phyloP scores from a whole-genome alignment of 192 early-diverging fungal genomes.

The Backusella mclennaniae region DNA sequence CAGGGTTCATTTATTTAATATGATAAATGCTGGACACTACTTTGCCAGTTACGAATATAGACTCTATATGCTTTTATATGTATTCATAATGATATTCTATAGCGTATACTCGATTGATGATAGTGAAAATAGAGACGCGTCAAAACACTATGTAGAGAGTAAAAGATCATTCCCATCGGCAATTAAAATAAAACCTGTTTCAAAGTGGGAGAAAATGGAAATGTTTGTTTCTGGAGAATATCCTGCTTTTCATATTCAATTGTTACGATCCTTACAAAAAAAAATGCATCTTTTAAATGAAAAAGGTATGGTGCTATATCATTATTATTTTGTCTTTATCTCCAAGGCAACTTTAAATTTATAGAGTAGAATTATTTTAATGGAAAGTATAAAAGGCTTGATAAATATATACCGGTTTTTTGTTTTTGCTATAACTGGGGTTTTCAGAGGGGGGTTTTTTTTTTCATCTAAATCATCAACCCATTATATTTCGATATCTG shows the following conservation, averaged over 20 bases:
- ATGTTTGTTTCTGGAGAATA: background rate
- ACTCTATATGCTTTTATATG: background rate
- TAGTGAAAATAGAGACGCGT: background rate
- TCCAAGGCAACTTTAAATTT: no score
- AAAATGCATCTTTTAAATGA: no score
- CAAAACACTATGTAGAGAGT: background rate
- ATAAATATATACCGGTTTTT: no score
- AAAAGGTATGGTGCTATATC: no score
- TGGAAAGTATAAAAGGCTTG: no score
- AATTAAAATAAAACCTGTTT: slow-evolving; percentile 5
- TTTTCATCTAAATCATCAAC: no score
- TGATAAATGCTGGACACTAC: background rate
- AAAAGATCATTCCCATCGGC: background rate
- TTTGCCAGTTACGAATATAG: background rate
- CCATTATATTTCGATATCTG: no score
- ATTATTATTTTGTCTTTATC: no score
- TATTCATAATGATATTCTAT: background rate
- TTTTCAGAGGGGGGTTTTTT: no score
- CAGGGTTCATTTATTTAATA: background rate
- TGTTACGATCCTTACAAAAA: no score
- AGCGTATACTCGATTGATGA: background rate
- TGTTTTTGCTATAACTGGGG: no score
- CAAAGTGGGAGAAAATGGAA: background rate
- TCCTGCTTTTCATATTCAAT: background rate
- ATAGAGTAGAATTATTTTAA: no score